Evolutionary conservation across 2,329 filamentous ascomycete genomes (phyloP), one percentile per base, ranked within the genome.

Genomic region (Leptographium radiaticola): DNA sequence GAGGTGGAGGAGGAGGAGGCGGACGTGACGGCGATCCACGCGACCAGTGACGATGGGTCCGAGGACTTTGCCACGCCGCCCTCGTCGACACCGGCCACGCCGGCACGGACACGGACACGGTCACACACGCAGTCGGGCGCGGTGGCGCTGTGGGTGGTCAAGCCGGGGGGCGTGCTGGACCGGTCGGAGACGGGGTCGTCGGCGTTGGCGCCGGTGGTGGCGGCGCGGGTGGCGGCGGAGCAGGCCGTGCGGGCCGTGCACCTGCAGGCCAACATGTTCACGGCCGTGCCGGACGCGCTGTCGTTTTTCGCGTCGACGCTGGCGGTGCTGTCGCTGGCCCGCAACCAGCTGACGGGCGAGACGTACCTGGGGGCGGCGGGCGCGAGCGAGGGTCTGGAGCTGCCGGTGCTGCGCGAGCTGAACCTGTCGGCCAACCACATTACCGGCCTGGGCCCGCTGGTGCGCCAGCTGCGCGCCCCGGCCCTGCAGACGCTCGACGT

Each of bases 181-280:
- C 75, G 84, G 52, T 86, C 86, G 2, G 79, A 79, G 45, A 84
- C 84, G 0, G 74, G 83, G 55, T 80, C 77, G 4, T 75, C 79
- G 8, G 77, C 77, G 7, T 69, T 84, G 30, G 75, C 82, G 53
- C 75, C 79, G 0, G 74, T 79, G 2, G 70, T 76, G 18, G 79
- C 70, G 64, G 82, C 75, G 54, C 76, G 70, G 63, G 68, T 80
- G 31, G 77, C 79, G 1, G 70, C 71, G 5, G 73, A 62, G 56
- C 79, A 75, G 63, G 75, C 65, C 44, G 72, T 76, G 54, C 74
- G 65, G 42, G 74, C 80, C 46, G 67, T 93, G 1, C 80, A 84
- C 57, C 73, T 96, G 42, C 83, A 90, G 53, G 83, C 87, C 63
- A 97, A 96, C 65, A 73, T 80, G 1, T 79, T 96, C 53, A 77